These are phyloP conservation scores for sunflower (Helianthus annuus) DNA, from an alignment of 129 eudicot species.

Conservation along the genomic window HanXRQr2.0-SUNRISE NC_035448.2:70166457-70166956, in stretches of 20 bases:
- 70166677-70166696: neutral
- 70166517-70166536: neutral
- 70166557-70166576: constrained; percentile 45
- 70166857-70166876: constrained; percentile 66
- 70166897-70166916: neutral
- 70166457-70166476: constrained; percentile 50
- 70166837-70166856: constrained; percentile 90
- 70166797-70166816: constrained; percentile 68
- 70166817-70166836: constrained; percentile 47
- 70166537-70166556: constrained; percentile 13
- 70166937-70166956: constrained; percentile 2
- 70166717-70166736: neutral
- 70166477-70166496: constrained; percentile 25
- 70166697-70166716: neutral
- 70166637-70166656: constrained; percentile 37
- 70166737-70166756: constrained; percentile 58
- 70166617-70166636: constrained; percentile 65
- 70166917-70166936: neutral
- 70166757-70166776: constrained; percentile 73
- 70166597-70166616: constrained; percentile 68
- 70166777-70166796: constrained; percentile 75
- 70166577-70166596: constrained; percentile 58
- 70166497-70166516: neutral
- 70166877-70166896: constrained; percentile 46
- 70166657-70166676: neutral